phyloP scores from a whole-genome alignment of 352 stramenopile genomes.

The Peronospora farinosa region DNA sequence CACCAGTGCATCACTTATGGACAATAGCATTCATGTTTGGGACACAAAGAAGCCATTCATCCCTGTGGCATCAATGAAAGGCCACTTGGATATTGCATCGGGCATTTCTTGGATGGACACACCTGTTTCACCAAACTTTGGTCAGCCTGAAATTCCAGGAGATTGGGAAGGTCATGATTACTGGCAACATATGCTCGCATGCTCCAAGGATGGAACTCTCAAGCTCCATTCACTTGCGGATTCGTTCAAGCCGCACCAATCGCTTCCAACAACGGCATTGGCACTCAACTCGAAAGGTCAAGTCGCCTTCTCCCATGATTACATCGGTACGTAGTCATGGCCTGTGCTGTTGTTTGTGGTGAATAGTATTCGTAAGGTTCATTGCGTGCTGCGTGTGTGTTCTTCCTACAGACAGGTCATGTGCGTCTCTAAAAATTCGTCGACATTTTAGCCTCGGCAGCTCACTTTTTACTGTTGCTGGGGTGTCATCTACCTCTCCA shows the following conservation, averaged over 20 bases:
- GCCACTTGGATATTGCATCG: conserved; percentile 73
- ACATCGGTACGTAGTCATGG: conserved; percentile 45
- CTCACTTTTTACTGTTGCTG: conserved; percentile 59
- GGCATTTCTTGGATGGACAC: conserved; percentile 85
- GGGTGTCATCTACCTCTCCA: conserved; percentile 18
- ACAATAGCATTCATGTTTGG: conserved; percentile 87
- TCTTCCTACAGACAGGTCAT: conserved; percentile 58
- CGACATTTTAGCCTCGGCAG: conserved; percentile 52
- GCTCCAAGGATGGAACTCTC: conserved; percentile 81
- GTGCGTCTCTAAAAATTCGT: conserved; percentile 77
- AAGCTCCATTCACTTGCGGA: conserved; percentile 83
- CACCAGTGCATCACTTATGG: conserved; percentile 76
- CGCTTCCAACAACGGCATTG: conserved; percentile 60
- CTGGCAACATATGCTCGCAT: conserved; percentile 86
- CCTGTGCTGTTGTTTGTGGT: neutral
- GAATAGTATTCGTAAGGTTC: neutral
- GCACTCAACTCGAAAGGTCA: conserved; percentile 77
- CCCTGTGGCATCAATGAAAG: conserved; percentile 79
- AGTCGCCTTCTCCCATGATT: conserved; percentile 77
- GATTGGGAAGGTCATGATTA: conserved; percentile 74
- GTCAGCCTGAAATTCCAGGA: conserved; percentile 26
- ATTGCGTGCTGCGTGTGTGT: conserved; percentile 3
- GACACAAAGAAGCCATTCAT: conserved; percentile 81
- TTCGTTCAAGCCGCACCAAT: conserved; percentile 77
- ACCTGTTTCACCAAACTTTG: conserved; percentile 37